Base-by-base conservation (phyloP, 164 flowering plant species). In the Sextonia rubra region DNA sequence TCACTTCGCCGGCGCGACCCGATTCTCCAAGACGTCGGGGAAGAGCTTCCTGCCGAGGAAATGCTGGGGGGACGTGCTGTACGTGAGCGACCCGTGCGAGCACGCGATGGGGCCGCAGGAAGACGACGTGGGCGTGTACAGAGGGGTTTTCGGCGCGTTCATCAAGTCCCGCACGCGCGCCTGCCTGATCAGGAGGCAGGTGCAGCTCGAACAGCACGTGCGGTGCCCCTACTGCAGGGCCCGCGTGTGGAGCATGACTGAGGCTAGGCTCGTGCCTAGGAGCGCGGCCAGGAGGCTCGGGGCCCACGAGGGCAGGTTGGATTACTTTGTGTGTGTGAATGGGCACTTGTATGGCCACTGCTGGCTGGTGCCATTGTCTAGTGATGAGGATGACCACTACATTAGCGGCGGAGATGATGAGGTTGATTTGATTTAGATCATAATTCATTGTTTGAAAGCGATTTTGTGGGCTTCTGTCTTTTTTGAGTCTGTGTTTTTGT, bases 21-120 rank as follows among this genome's bases (percentile, higher is more conserved):
- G 98, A 44, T 93, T 93, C 74, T 93, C 98, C 47, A 93, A 93
- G 75, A 93, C 98, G 17, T 89, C 97, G 26, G 98, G 98, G 12
- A 86, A 81, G 83, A 93, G 97, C 74, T 93, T 93, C 73, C 47
- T 93, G 73, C 30, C 77, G 47, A 83, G 76, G 77, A 72, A 60
- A 58, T 91, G 94, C 64, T 70, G 89, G 20, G 85, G 80, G 8
- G 97, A 93, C 69, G 23, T 90, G 78, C 68, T 93, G 81, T 93
- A 79, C 77, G 85, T 93, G 63, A 88, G 88, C 69, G 98, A 93
- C 49, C 98, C 98, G 64, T 93, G 98, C 68, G 98, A 93, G 85
- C 98, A 93, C 69, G 27, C 79, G n/a, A 64, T 67, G 72, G 83
- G 69, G n/a, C 85, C 74, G 1, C 30, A 64, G 27, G 85, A 80